Evolutionary conservation across 495 filamentous ascomycete species (phyloP).

Genomic region (Podospora fimiseda): DNA sequence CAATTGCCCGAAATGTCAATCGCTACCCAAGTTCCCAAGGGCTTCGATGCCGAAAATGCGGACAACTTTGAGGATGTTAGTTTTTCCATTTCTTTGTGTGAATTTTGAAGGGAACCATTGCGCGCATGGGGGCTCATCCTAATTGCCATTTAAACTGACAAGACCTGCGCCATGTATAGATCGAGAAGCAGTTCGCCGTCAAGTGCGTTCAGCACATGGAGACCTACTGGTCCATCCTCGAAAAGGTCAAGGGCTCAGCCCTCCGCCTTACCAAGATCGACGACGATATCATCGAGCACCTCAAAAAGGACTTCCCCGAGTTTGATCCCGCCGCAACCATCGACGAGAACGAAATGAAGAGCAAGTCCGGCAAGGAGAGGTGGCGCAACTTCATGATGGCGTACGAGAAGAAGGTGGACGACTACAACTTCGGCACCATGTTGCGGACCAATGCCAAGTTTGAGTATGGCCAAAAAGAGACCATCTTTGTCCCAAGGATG

Average conservation of each 20-base stretch:
- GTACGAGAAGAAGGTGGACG: constrained; percentile 87
- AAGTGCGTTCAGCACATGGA: constrained; percentile 94
- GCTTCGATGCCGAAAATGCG: constrained; percentile 42
- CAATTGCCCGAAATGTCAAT: constrained; percentile 10
- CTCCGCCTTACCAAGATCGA: constrained; percentile 89
- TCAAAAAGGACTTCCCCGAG: constrained; percentile 82
- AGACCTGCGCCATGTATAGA: constrained; percentile 42
- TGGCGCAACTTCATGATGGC: constrained; percentile 93
- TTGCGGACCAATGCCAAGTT: constrained; percentile 66
- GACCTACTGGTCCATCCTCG: constrained; percentile 94
- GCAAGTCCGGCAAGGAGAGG: constrained; percentile 87
- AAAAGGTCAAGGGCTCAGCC: constrained; percentile 76
- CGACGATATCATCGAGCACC: constrained; percentile 86
- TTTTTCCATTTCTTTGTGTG: background rate
- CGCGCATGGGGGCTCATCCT: too few species aligned
- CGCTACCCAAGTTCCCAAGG: constrained; percentile 21
- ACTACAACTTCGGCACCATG: constrained; percentile 98
- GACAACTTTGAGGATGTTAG: constrained; percentile 46
- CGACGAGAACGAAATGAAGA: constrained; percentile 95
- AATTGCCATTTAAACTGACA: background rate
- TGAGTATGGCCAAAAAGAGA: constrained; percentile 84
- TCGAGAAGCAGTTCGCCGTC: constrained; percentile 99
- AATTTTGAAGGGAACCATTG: too few species aligned
- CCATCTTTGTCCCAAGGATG: constrained; percentile 91
- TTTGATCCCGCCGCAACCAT: constrained; percentile 76